These are phyloP conservation scores for Leersia perrieri DNA, from an alignment of 176 grass and related monocot genomes.

Conservation along the genomic window DNA sequence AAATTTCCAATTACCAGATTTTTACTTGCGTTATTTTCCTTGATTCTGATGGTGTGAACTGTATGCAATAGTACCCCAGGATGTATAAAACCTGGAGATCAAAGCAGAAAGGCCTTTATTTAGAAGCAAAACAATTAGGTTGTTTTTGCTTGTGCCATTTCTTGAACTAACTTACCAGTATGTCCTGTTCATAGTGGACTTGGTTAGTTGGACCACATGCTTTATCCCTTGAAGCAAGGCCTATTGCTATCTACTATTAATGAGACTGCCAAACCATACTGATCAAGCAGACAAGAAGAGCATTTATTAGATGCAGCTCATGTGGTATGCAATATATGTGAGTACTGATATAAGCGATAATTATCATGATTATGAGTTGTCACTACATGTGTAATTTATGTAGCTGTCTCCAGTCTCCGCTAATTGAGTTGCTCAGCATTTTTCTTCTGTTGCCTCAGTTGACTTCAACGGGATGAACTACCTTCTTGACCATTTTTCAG, in stretches of 20 bases:
- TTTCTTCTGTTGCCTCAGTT: neutral
- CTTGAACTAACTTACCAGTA: neutral
- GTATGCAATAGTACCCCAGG: neutral
- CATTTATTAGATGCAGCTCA: slow-evolving; percentile 21
- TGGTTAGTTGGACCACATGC: neutral
- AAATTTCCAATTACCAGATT: neutral
- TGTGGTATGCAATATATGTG: slow-evolving; percentile 4
- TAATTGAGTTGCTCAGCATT: neutral
- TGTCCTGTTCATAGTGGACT: neutral
- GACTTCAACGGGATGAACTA: neutral
- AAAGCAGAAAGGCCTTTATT: neutral
- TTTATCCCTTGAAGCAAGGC: neutral
- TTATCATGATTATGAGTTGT: slow-evolving; percentile 4
- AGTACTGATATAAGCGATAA: neutral
- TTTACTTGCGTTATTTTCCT: neutral
- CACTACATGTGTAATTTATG: neutral
- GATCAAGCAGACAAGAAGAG: neutral
- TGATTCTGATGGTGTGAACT: neutral
- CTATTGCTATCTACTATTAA: neutral
- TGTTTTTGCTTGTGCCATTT: neutral
- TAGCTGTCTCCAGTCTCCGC: neutral
- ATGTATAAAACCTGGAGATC: neutral
- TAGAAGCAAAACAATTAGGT: neutral
- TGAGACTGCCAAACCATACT: neutral
- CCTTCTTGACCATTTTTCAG: neutral